Evolutionary conservation across 345 rosid genomes (phyloP), one percentile per base, ranked within the genome.

Genomic region (Eucalyptus urophylla): DNA sequence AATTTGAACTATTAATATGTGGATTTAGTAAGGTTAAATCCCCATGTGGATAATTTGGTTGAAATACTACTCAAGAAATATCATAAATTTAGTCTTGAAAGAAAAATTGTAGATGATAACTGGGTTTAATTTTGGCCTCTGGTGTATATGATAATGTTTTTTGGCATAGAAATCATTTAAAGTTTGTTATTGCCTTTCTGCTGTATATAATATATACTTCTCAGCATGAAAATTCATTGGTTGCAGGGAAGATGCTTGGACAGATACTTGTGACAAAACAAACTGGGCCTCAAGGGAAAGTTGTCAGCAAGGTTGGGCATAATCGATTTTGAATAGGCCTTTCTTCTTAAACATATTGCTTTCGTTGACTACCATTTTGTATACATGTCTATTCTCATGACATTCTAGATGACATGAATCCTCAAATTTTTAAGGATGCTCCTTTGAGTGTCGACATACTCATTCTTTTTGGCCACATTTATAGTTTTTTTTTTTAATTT

Each of bases 261-360:
- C 97, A 98, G 94, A 93, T 96, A 83, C 99, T 98, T 81, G 99
- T 98, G 87, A 98, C 99, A 87, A 97, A 98, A 90, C 99, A 98
- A 94, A 97, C 99, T 90, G 99, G 99, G 87, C 93, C 98, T 27
- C 97, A 96, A 92, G 99, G 99, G 69, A 98, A 97, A 97, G 94
- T 96, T 90, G 99, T 98, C 88, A 96, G 99, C 99, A 96, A 98
- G 99, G 99, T 97, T 49, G 86, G 95, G 86, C 53, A 87, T 90
- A 19, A 60, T 33, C 49, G 15, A 56, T 80, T 45, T 37, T 43
- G n/a, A 22, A 10, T 49, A 15, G 40, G 24, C 49, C 27, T 86
- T 67, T 21, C 27, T 76, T 13, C 83, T 21, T 40, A 37, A 76
- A 40, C 72, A 76, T 37, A 13, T 76, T 76, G 13, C 47, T 37